phyloP scores from a whole-genome alignment of 805 yeast species.

The Hanseniaspora guilliermondii region DNA sequence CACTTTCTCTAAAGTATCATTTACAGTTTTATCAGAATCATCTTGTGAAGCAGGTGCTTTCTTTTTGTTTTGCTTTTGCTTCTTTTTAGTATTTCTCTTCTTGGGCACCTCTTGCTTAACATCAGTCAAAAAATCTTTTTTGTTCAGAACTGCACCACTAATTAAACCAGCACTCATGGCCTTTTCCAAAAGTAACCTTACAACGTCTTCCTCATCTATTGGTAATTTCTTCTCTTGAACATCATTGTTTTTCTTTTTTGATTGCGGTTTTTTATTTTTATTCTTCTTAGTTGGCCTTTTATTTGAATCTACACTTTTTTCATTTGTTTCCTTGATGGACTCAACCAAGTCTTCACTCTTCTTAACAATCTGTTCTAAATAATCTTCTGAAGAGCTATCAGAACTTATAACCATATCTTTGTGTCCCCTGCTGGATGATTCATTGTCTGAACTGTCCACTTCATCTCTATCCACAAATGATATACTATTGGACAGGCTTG shows the following conservation, averaged over 20 bases:
- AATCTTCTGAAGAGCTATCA: background rate
- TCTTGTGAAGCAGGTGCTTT: background rate
- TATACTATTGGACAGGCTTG: background rate
- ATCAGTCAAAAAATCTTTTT: background rate
- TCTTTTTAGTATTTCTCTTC: background rate
- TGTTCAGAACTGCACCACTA: background rate
- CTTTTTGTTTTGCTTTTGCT: background rate
- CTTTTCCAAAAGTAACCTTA: conserved; percentile 7
- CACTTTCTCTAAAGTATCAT: background rate
- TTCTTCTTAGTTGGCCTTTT: background rate
- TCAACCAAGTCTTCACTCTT: background rate
- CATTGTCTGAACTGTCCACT: too few relatives aligned
- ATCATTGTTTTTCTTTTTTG: background rate
- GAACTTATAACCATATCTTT: background rate
- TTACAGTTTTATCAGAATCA: background rate
- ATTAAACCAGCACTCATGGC: conserved; percentile 11
- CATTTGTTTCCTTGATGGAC: background rate
- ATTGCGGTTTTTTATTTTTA: background rate
- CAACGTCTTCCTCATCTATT: conserved; percentile 2
- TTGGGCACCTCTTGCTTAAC: background rate
- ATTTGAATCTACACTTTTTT: background rate
- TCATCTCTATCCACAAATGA: too few relatives aligned
- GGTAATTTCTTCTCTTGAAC: too few relatives aligned
- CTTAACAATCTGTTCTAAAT: background rate
- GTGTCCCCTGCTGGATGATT: background rate